Base-by-base conservation (phyloP, 371 early-diverging fungal genomes). In the Rhizopus microsporus region DNA sequence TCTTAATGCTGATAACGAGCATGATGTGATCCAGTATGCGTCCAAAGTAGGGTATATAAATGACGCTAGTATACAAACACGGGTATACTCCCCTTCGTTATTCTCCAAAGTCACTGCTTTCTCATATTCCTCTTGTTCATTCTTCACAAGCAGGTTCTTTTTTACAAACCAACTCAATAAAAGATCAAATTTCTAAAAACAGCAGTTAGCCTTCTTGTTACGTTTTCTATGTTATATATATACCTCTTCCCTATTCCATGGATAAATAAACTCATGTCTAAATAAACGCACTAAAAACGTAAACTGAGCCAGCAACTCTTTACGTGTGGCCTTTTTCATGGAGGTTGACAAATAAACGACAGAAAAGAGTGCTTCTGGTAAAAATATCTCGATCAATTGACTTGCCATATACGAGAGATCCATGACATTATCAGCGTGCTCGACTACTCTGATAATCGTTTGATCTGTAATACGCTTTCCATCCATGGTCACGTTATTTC, bases 361-460 rank as follows among this genome's bases (percentile, higher is more conserved):
- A 1, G 73, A 61, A 39, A 77, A 71, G 7, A 80, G 46, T 0
- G 80, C 69, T 39, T 80, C 77, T 1, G 80, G 72, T 13, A 80
- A 49, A 10, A 77, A 63, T 7, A 75, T 68, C 33, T 77, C 75
- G 8, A 77, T 61, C 39, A 77, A 47, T 59, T 72, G 75, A 50
- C 74, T 77, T 39, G 80, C 77, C 65, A 69, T 77, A 38, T 75
- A 80, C 6, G 77, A 77, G 8, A 80, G 60, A 43, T 71, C 68
- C 74, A 80, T 75, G 10, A 80, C 71, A 53, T 80, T 80, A 39
- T 80, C 80, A 3, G 80, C 77, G 53, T 80, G 80, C 7, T 80
- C 80, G 3, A 75, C 66, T 2, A 75, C 71, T 7, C 80, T 65
- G 7, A 80, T 62, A 16, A 63, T 62, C 0, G 77, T 73, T 38